Percentiles rank a stretch among this genome's conserved stretches.
Conservation (phyloP, 2,329 filamentous ascomycete species). For the Paracoccidioides lutzii region DNA sequence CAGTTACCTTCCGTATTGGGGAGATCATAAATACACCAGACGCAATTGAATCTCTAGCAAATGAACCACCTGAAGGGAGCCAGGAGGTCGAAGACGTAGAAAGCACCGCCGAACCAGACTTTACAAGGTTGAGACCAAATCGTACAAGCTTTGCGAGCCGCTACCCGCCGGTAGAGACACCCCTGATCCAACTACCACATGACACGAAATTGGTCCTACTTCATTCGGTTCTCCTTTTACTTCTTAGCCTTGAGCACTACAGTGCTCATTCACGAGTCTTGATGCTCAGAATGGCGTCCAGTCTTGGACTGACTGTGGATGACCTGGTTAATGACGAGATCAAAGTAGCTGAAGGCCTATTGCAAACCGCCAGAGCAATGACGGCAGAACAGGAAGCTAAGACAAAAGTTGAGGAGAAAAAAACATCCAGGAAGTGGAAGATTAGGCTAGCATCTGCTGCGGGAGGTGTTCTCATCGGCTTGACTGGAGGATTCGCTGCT, state of each 20-base stretch:
- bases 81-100: background rate
- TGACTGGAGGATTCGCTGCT: conserved; percentile 66
- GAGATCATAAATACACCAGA: conserved; percentile 47
- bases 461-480: conserved; percentile 73
- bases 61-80: background rate
- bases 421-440: conserved; percentile 57
- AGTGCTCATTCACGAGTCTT: conserved; percentile 59
- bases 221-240: conserved; percentile 56
- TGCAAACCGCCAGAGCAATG: conserved; percentile 64
- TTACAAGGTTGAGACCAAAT: background rate
- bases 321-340: conserved; percentile 59
- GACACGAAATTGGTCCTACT: conserved; percentile 50
- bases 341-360: conserved; percentile 59
- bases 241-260: conserved; percentile 68
- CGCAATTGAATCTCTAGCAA: background rate
- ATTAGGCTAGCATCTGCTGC: conserved; percentile 80
- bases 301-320: conserved; percentile 53
- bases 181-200: conserved; percentile 33
- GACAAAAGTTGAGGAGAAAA: conserved; percentile 56
- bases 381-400: conserved; percentile 64
- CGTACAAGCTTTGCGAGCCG: background rate
- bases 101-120: background rate
- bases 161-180: conserved; percentile 48
- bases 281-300: conserved; percentile 56
- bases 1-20: conserved; percentile 55